Evolutionary conservation across 2,329 filamentous ascomycete genomes (phyloP).

Genomic region (Xylariaceae sp.): DNA sequence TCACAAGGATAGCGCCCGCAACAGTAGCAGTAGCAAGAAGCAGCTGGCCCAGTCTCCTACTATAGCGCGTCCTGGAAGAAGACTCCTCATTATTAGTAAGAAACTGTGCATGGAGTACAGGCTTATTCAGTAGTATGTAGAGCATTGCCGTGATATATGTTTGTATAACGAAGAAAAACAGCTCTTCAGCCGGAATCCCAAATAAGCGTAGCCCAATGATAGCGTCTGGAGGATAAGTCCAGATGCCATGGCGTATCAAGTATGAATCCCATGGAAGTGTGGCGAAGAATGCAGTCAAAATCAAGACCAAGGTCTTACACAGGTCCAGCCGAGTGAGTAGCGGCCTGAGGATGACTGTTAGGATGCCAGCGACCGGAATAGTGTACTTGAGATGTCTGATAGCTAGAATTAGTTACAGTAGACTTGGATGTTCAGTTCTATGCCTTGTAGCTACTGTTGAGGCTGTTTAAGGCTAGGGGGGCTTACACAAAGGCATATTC

Average conservation of each 20-base stretch:
- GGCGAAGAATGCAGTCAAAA: slow-evolving; percentile 67
- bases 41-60: slow-evolving; percentile 56
- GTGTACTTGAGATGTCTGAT: slow-evolving; percentile 69
- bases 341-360: slow-evolving; percentile 65
- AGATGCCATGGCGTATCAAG: slow-evolving; percentile 69
- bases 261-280: slow-evolving; percentile 81
- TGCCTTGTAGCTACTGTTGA: not conserved
- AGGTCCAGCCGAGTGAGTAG: slow-evolving; percentile 66
- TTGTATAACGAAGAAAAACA: slow-evolving; percentile 80
- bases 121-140: slow-evolving; percentile 71
- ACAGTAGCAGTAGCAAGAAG: slow-evolving; percentile 51
- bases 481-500: slow-evolving; percentile 42
- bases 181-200: slow-evolving; percentile 72
- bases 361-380: slow-evolving; percentile 64
- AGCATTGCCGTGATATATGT: slow-evolving; percentile 74
- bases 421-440: not conserved
- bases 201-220: slow-evolving; percentile 67
- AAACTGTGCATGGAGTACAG: slow-evolving; percentile 58
- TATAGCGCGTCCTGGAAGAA: slow-evolving; percentile 30
- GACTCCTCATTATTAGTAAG: slow-evolving; percentile 43
- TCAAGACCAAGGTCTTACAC: slow-evolving; percentile 66
- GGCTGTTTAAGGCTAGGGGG: not conserved
- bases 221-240: slow-evolving; percentile 72
- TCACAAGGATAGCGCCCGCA: slow-evolving; percentile 52
- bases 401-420: slow-evolving; percentile 3